Evolutionary conservation across 2,329 filamentous ascomycete genomes (phyloP).

Genomic region (Calonectria ilicicola): DNA sequence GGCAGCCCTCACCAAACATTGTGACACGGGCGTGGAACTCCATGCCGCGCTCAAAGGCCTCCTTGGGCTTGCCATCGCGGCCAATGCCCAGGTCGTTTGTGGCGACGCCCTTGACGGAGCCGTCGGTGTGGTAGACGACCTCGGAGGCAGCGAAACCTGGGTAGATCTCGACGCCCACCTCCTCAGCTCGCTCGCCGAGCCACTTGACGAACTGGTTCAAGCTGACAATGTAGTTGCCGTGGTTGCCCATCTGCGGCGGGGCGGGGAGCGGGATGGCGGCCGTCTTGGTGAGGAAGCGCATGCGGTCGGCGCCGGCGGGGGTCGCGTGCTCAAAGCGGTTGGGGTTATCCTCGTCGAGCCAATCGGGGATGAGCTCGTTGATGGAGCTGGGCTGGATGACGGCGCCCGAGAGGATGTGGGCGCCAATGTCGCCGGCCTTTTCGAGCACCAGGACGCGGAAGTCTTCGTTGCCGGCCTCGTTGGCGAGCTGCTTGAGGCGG

Average conservation of each 20-base stretch:
- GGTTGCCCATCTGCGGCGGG: constrained; percentile 97
- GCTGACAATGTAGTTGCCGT: constrained; percentile 97
- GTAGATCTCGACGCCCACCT: constrained; percentile 95
- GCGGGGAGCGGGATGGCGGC: constrained; percentile 83
- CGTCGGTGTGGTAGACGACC: constrained; percentile 87
- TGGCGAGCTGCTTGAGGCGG: constrained; percentile 93
- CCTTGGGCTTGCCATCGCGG: constrained; percentile 85
- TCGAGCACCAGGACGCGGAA: constrained; percentile 94
- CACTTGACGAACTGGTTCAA: constrained; percentile 96
- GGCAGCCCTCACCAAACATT: constrained; percentile 93
- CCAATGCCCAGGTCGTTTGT: constrained; percentile 94
- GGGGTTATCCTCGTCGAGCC: constrained; percentile 89
- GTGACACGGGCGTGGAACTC: constrained; percentile 96
- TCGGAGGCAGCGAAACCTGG: constrained; percentile 96
- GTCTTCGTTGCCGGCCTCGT: constrained; percentile 93
- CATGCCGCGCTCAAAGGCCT: constrained; percentile 95
- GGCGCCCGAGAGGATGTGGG: constrained; percentile 95
- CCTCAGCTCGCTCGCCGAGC: constrained; percentile 96
- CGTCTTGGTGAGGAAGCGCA: constrained; percentile 93
- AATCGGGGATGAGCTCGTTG: constrained; percentile 92
- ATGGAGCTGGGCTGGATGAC: constrained; percentile 92
- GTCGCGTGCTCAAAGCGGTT: constrained; percentile 90
- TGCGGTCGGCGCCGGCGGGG: constrained; percentile 83
- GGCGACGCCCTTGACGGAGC: constrained; percentile 91
- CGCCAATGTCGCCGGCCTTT: constrained; percentile 94